These are phyloP conservation scores for Agaricus bisporus DNA, from an alignment of 768 basidiomycete species.

Conservation along the genomic window DNA sequence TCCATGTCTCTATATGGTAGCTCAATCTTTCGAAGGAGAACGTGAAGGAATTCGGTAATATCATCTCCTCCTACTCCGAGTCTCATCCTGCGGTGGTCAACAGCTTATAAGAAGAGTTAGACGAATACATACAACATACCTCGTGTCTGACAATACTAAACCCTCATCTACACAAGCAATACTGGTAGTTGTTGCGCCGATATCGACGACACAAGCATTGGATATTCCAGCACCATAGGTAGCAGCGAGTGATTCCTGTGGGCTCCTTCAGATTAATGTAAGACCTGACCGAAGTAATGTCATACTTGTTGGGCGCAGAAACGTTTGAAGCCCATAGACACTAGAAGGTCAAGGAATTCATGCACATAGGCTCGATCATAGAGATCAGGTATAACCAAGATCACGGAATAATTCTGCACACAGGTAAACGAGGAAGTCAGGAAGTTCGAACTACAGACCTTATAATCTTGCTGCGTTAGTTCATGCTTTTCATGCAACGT, in stretches of 20 bases:
- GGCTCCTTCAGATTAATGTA: neutral
- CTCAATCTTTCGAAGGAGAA: slow-evolving; percentile 68
- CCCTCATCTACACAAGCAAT: slow-evolving; percentile 96
- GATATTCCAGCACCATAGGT: slow-evolving; percentile 95
- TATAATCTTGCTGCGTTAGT: slow-evolving; percentile 48
- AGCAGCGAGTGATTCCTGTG: slow-evolving; percentile 85
- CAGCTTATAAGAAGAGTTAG: slow-evolving; percentile 1
- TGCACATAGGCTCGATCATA: slow-evolving; percentile 82
- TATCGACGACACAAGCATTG: slow-evolving; percentile 92
- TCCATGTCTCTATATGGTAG: slow-evolving; percentile 89
- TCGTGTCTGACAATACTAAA: slow-evolving; percentile 76
- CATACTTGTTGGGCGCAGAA: slow-evolving; percentile 83
- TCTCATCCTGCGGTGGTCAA: slow-evolving; percentile 45
- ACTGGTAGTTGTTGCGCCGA: slow-evolving; percentile 79
- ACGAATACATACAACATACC: slow-evolving; percentile 38
- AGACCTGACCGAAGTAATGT: neutral
- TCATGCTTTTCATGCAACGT: slow-evolving; percentile 57
- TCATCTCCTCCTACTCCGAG: slow-evolving; percentile 92
- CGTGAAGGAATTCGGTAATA: slow-evolving; percentile 84
- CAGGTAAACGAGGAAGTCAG: neutral
- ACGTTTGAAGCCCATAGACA: slow-evolving; percentile 90
- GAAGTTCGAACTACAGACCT: slow-evolving; percentile 35
- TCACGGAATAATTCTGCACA: slow-evolving; percentile 73
- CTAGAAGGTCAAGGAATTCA: slow-evolving; percentile 65
- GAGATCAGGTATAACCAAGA: slow-evolving; percentile 90